Evolutionary conservation across 768 basidiomycete genomes (phyloP), one percentile per base, ranked within the genome.

Genomic region (Phylloporus rhodoxanthus): DNA sequence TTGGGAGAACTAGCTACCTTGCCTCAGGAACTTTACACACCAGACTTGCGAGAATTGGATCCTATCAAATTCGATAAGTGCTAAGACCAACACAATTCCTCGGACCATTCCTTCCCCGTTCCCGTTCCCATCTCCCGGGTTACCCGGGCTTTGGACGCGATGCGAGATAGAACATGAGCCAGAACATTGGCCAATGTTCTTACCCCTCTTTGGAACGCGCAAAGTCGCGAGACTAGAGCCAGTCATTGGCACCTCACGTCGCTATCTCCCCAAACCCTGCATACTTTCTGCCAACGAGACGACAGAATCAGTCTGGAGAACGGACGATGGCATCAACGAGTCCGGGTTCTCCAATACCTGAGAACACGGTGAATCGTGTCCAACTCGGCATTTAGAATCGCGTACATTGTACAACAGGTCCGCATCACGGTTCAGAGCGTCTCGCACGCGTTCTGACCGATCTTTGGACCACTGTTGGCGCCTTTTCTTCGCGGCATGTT

Each of bases 321-420:
- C 20, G 19, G 40, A 17, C 5, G 17, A 10, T 8, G 47, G 48
- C 9, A 2, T 14, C 3, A 8, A 30, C 15, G 57, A 5, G 9
- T 47, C 57, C 29, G 57, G 8, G 8, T 50, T 57, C 36, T 50
- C 47, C 33, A 62, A 42, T 14, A 29, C 42, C 61, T 63, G 5
- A 3, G 29, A 40, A 8, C n/a, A 38, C 19, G 37, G 3, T 47
- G 1, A 7, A 45, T 40, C 19, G 25, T 20, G 41, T 32, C 43
- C 25, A 10, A 21, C 7, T 36, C 36, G 6, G 26, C 5, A 20
- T 13, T 20, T 15, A 1, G 23, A n/a, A 8, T 19, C 47, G 47
- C 63, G 33, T 28, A 67, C 65, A 26, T 51, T 42, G 45, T 69
- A 68, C 44, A 68, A 25, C 21, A 55, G 32, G 39, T 51, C 52